These are phyloP conservation scores for Arachis stenosperma DNA, from an alignment of 306 rosid genomes.

Conservation along the genomic window DNA sequence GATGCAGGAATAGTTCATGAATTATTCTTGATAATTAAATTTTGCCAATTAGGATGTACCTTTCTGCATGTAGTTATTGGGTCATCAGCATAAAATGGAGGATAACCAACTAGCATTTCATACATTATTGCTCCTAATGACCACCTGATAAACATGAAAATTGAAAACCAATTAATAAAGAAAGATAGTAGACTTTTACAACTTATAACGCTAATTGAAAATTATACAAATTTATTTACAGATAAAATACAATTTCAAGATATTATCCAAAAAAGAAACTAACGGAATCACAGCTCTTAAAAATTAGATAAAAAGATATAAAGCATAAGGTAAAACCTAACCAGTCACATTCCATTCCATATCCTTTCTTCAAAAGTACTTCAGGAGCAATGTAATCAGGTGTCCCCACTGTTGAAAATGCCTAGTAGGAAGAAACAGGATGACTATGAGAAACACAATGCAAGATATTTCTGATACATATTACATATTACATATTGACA, in stretches of 20 bases:
- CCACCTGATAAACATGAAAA: slow-evolving; percentile 73
- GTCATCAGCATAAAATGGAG: slow-evolving; percentile 96
- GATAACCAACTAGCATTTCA: slow-evolving; percentile 98
- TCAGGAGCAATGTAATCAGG: slow-evolving; percentile 99
- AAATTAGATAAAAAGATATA: slow-evolving; percentile 21
- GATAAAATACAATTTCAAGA: slow-evolving; percentile 23
- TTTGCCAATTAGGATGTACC: slow-evolving; percentile 54
- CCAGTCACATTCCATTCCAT: slow-evolving; percentile 99
- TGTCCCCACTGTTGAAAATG: slow-evolving; percentile 99
- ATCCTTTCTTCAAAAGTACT: slow-evolving; percentile 94
- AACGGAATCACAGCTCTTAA: slow-evolving; percentile 24
- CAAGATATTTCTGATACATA: slow-evolving; percentile 1
- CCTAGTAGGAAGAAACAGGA: slow-evolving; percentile 55
- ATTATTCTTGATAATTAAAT: neutral
- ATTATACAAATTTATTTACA: slow-evolving; percentile 7
- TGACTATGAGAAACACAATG: slow-evolving; percentile 35
- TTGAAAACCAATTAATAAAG: slow-evolving; percentile 26
- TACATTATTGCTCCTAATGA: slow-evolving; percentile 97
- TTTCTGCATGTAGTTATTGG: slow-evolving; percentile 95
- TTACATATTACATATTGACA: slow-evolving; percentile 15
- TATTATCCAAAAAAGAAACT: neutral
- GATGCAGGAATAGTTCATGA: slow-evolving; percentile 28
- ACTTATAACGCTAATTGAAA: slow-evolving; percentile 25
- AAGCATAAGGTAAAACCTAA: slow-evolving; percentile 53
- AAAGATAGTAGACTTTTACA: slow-evolving; percentile 21